Evolutionary conservation across 441 rosid genomes (phyloP).

Genomic region (Erysimum cheiri): DNA sequence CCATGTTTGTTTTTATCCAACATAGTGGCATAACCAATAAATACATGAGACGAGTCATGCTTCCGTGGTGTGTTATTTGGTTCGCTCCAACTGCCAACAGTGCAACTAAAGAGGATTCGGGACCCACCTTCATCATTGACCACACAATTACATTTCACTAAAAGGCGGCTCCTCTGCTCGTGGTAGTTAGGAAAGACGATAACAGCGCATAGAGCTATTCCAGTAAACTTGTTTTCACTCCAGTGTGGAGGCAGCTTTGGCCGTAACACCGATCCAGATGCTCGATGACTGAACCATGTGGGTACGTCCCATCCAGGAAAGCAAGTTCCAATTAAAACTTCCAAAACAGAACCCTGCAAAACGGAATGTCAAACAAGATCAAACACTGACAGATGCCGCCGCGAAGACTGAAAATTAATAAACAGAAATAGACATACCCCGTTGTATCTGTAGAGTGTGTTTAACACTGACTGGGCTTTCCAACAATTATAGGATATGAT

Average conservation of each 20-base stretch:
- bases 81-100: neutral
- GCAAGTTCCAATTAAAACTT: neutral
- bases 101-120: neutral
- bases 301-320: neutral
- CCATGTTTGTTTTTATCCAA: neutral
- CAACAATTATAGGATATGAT: neutral
- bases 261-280: neutral
- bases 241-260: conserved; percentile 16
- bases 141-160: neutral
- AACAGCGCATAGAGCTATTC: conserved; percentile 27
- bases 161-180: neutral
- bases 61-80: neutral
- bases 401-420: neutral
- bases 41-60: conserved; percentile 5
- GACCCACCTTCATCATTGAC: neutral
- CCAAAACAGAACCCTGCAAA: neutral
- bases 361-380: neutral
- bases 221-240: conserved; percentile 5
- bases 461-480: neutral
- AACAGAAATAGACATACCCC: neutral
- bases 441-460: neutral
- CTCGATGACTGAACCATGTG: neutral
- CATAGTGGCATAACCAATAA: conserved; percentile 7
- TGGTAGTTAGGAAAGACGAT: neutral
- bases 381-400: neutral